Evolutionary conservation across 208 protist species (phyloP), one percentile per base, ranked within the genome.

Genomic region (Crithidia acanthocephali): DNA sequence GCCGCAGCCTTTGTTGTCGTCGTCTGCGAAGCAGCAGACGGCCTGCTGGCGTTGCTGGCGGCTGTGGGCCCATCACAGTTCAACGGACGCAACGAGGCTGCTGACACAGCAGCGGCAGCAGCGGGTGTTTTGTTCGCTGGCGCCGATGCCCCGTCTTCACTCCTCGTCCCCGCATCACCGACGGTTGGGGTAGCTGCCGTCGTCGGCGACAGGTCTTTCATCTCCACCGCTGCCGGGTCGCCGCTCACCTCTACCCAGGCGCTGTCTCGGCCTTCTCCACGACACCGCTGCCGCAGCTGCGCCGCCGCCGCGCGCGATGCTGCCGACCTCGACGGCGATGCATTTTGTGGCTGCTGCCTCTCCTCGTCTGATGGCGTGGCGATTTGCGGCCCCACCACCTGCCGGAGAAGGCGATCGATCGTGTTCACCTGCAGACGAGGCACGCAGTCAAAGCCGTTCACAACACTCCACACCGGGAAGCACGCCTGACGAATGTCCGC

Each of bases 371-470:
- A 7, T 1, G 61, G 1, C 22, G 52, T 44, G 18, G 47, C 44
- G 4, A 50, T 50, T 32, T 63, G 64, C 37, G 67, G 42, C 5
- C 64, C 56, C 33, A 68, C 52, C 20, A 73, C 15, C 23, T 81
- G 50, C 9, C 70, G 70, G 2, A 76, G 15, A 9, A 75, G 70
- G 16, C 87, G 84, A 65, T 92, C 83, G 28, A 92, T 53, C 6
- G 77, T 84, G 65, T 92, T 92, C 25, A 92, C 45, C 74, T 92
- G 87, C 56, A 92, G 68, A 7, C 87, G 84, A 10, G 77, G 76
- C 45, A 92, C 83, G 28, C 75, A 75, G 65, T 90, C 87, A 37
- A 70, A 81, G 23, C 81, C 81, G 53, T 77, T 85, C 25, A 92
- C 82, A 37, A 90, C 65, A 59, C 44, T 83, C 80, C 79, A 86